Conservation (phyloP, 2,329 filamentous ascomycete genomes). For the Epichloe gansuensis region DNA sequence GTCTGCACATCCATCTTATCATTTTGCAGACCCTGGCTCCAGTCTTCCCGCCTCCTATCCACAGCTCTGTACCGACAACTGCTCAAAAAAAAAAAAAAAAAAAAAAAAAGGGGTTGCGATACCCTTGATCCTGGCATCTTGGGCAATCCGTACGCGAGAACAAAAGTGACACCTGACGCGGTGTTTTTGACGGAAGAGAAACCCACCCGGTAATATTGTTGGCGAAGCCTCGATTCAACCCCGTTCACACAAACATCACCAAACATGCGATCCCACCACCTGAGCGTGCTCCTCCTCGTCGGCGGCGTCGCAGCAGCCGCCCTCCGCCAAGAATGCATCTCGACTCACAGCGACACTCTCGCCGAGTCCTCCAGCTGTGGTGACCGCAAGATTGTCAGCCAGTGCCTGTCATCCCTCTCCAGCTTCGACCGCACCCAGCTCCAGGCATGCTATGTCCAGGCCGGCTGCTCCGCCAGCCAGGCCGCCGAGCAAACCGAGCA, state of each 20-base stretch:
- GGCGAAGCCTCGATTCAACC: too few relatives aligned
- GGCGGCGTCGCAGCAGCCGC: conserved; percentile 22
- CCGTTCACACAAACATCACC: neutral
- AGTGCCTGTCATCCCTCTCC: conserved; percentile 28
- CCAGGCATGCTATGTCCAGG: conserved; percentile 23
- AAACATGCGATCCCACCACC: neutral
- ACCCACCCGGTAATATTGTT: too few relatives aligned
- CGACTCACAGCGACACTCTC: conserved; percentile 25
- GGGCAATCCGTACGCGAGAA: too few relatives aligned
- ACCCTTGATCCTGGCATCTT: too few relatives aligned
- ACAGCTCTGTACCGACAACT: too few relatives aligned
- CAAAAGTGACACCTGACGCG: too few relatives aligned
- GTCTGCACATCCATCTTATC: too few relatives aligned
- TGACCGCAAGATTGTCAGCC: conserved; percentile 26
- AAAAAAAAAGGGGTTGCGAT: too few relatives aligned
- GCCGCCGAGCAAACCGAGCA: conserved; percentile 18
- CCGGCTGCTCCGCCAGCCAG: conserved; percentile 22
- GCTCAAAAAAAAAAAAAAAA: too few relatives aligned
- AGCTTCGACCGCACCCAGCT: conserved; percentile 22
- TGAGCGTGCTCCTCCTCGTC: conserved; percentile 18
- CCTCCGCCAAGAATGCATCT: conserved; percentile 27
- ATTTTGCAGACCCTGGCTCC: too few relatives aligned
- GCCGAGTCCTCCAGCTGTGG: conserved; percentile 30
- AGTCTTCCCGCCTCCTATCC: too few relatives aligned
- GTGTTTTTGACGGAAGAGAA: too few relatives aligned